Evolutionary conservation across 495 filamentous ascomycete species (phyloP), one percentile per base, ranked within the genome.

Genomic region (Xylaria telfairii): DNA sequence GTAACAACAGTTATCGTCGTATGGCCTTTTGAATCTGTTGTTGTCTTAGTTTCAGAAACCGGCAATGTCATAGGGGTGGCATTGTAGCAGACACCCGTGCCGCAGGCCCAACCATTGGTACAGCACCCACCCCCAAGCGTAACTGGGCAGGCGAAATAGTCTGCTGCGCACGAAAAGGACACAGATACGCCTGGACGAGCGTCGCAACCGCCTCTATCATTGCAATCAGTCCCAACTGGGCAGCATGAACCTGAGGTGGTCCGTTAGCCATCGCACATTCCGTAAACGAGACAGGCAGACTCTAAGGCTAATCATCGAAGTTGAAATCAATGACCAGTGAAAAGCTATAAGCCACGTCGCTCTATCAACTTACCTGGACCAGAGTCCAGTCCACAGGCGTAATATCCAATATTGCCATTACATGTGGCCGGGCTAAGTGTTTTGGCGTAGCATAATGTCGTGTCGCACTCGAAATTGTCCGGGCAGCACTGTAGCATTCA

Each of bases 61-160:
- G 74, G 77, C 3, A 75, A 65, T 1, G 81, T 83, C 15, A 72
- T 64, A 0, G 83, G 80, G 0, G 67, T 70, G 0, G 78, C 80
- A 4, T 76, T 72, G 60, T 82, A 86, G 44, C 84, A 86, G 13
- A 70, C 75, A 21, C 69, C 72, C 7, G 65, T 46, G 2, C 79
- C 84, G 60, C 84, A 86, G 44, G 65, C 74, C 78, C 79, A 80
- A 12, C 79, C 80, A 59, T 69, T 77, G 39, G 57, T 71, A 59
- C 84, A 86, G 47, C 84, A 86, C 3, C 83, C 84, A 62, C 73
- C 80, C 26, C 79, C 81, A 15, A 79, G 28, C 8, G 78, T 77
- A 4, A 76, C 49, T 3, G 84, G 77, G 62, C 84, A 86, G 32
- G 75, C 78, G 30, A 75, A 79, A 51, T 78, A 82, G 66, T 72